These are phyloP conservation scores for Penicillium manginii DNA, from an alignment of 495 filamentous ascomycete species.

Conservation along the genomic window DNA sequence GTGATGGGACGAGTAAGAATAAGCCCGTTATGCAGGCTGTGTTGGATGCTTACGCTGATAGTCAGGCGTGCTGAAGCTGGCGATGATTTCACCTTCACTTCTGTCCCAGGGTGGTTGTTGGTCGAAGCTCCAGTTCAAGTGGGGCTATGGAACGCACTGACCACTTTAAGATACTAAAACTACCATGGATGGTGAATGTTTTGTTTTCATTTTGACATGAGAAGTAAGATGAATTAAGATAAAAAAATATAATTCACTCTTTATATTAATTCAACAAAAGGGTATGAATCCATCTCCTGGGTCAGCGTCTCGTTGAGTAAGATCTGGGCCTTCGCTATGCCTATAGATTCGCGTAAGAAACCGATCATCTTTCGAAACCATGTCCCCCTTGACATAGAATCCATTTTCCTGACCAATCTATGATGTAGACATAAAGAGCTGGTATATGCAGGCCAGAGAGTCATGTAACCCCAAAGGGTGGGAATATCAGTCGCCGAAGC, in stretches of 20 bases:
- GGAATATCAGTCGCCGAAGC: slow-evolving; percentile 8
- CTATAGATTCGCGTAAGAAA: slow-evolving; percentile 14
- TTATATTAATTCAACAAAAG: too few species aligned
- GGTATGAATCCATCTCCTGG: background rate
- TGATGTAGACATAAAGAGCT: slow-evolving; percentile 7
- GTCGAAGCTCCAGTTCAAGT: too few species aligned
- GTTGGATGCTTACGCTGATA: background rate
- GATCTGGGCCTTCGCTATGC: slow-evolving; percentile 17
- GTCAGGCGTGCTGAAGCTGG: background rate
- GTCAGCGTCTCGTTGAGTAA: background rate
- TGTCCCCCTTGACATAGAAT: background rate
- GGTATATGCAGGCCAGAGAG: slow-evolving; percentile 13
- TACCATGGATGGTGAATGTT: background rate
- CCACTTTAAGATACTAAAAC: too few species aligned
- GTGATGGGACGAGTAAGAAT: background rate
- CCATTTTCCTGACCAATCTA: background rate
- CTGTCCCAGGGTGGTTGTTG: too few species aligned
- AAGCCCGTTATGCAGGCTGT: background rate
- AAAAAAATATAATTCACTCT: too few species aligned
- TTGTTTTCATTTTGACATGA: slow-evolving; percentile 6
- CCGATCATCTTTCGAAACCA: slow-evolving; percentile 14
- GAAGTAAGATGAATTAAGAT: too few species aligned
- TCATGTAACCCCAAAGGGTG: slow-evolving; percentile 12
- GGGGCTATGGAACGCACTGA: too few species aligned
- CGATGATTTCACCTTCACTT: background rate